Conservation (phyloP, 768 basidiomycete species). For the Tephrocybe sp. region DNA sequence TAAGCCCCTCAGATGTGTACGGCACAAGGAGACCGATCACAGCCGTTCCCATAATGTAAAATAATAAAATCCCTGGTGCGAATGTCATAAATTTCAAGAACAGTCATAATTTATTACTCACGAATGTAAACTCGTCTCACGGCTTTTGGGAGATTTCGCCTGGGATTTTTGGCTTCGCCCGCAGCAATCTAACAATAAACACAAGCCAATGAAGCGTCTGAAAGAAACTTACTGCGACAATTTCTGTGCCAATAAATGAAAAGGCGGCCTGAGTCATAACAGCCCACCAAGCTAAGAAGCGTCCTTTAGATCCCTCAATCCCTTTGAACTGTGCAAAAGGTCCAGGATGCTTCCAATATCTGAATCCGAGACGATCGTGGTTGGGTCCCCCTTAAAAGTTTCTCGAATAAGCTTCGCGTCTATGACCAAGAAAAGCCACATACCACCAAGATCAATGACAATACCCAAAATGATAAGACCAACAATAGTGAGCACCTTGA, state of each 20-base stretch:
- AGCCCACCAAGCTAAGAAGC: slow-evolving; percentile 61
- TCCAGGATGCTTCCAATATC: slow-evolving; percentile 88
- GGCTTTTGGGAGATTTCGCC: slow-evolving; percentile 58
- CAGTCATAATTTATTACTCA: slow-evolving; percentile 19
- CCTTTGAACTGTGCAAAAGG: slow-evolving; percentile 73
- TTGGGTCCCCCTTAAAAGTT: slow-evolving; percentile 71
- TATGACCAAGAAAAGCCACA: slow-evolving; percentile 6
- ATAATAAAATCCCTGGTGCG: slow-evolving; percentile 74
- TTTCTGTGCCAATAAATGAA: slow-evolving; percentile 91
- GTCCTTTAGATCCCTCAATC: slow-evolving; percentile 68
- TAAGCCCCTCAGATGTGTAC: slow-evolving; percentile 56
- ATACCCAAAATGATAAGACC: slow-evolving; percentile 70
- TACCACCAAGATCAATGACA: slow-evolving; percentile 78
- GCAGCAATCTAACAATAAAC: slow-evolving; percentile 64
- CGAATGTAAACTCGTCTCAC: slow-evolving; percentile 75
- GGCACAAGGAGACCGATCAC: slow-evolving; percentile 85
- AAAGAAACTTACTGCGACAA: slow-evolving; percentile 69
- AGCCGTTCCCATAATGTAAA: slow-evolving; percentile 65
- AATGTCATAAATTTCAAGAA: not conserved
- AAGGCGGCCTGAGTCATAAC: slow-evolving; percentile 85
- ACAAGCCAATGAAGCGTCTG: not conserved
- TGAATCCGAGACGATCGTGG: slow-evolving; percentile 70
- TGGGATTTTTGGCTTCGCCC: slow-evolving; percentile 88
- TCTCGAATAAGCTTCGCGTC: not conserved
- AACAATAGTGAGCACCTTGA: slow-evolving; percentile 85